Percentiles rank a stretch among this genome's conserved stretches.
Evolutionary conservation across 1,139 yeast species (phyloP).

Genomic region (Nakaseomyces nivariensis): DNA sequence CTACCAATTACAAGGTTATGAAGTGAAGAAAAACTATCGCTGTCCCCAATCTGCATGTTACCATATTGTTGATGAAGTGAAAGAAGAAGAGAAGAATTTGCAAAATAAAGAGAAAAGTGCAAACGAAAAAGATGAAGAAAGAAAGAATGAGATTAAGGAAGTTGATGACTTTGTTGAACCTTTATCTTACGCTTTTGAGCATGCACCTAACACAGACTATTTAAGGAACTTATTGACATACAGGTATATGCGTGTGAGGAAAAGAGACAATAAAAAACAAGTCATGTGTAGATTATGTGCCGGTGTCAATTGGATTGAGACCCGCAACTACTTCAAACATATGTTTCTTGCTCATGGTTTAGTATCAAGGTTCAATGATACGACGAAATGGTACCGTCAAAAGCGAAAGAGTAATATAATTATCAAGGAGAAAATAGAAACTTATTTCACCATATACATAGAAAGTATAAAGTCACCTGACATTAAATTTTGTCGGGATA

Average conservation of each 20-base stretch:
- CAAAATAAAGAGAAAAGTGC: too few relatives aligned
- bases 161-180: too few relatives aligned
- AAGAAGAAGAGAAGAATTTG: too few relatives aligned
- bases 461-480: not conserved
- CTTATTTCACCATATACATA: slow-evolving; percentile 4
- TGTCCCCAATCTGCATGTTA: slow-evolving; percentile 12
- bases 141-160: too few relatives aligned
- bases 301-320: slow-evolving; percentile 16
- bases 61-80: too few relatives aligned
- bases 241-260: slow-evolving; percentile 9
- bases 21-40: slow-evolving; percentile 11
- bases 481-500: slow-evolving; percentile 7
- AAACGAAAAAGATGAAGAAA: too few relatives aligned
- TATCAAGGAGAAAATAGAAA: not conserved
- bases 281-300: slow-evolving; percentile 16
- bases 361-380: slow-evolving; percentile 6
- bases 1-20: slow-evolving; percentile 8
- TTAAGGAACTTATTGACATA: slow-evolving; percentile 2
- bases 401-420: not conserved
- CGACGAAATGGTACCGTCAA: not conserved
- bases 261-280: slow-evolving; percentile 6
- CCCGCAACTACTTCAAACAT: slow-evolving; percentile 11
- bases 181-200: not conserved
- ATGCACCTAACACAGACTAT: not conserved
- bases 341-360: slow-evolving; percentile 18